Percentiles rank a stretch among this genome's conserved stretches.
Evolutionary conservation across 352 stramenopile genomes (phyloP).

Genomic region (Phytopythium litorale): DNA sequence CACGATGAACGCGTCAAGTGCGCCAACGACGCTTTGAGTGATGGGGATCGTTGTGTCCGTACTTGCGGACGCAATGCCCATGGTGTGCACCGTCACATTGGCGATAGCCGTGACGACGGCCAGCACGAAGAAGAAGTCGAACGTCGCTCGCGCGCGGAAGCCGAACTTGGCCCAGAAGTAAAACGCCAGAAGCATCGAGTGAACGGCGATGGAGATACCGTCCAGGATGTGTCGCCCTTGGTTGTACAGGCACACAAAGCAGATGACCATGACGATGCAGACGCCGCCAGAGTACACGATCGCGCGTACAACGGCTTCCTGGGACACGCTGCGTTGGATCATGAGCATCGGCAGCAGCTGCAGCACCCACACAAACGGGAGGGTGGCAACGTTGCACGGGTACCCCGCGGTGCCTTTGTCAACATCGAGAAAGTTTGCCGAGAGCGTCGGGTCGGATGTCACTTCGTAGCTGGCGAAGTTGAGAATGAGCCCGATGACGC

Average conservation of each 20-base stretch:
- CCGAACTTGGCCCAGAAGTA: slow-evolving; percentile 82
- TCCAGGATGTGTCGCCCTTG: slow-evolving; percentile 42
- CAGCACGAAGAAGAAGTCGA: slow-evolving; percentile 80
- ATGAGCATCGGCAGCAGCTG: slow-evolving; percentile 84
- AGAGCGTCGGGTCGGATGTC: slow-evolving; percentile 16
- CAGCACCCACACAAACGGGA: slow-evolving; percentile 71
- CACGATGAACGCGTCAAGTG: slow-evolving; percentile 56
- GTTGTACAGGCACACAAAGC: slow-evolving; percentile 56
- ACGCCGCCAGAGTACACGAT: slow-evolving; percentile 67
- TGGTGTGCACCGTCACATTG: slow-evolving; percentile 46
- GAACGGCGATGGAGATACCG: slow-evolving; percentile 45
- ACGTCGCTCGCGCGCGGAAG: slow-evolving; percentile 70
- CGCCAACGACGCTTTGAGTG: slow-evolving; percentile 42
- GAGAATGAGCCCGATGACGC: slow-evolving; percentile 42
- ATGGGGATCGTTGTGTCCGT: slow-evolving; percentile 28
- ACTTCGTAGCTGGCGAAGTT: slow-evolving; percentile 50
- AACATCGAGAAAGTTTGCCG: slow-evolving; percentile 14
- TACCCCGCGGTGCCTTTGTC: slow-evolving; percentile 25
- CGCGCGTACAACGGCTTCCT: slow-evolving; percentile 64
- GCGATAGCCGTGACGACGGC: slow-evolving; percentile 41
- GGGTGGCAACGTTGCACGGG: slow-evolving; percentile 48
- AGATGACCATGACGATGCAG: slow-evolving; percentile 51
- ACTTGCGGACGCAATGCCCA: slow-evolving; percentile 32
- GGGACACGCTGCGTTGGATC: slow-evolving; percentile 77
- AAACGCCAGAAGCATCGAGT: slow-evolving; percentile 55